These are phyloP conservation scores for Ceratocystis alfenasii DNA, from an alignment of 2,329 filamentous ascomycete genomes.

Conservation along the genomic window DNA sequence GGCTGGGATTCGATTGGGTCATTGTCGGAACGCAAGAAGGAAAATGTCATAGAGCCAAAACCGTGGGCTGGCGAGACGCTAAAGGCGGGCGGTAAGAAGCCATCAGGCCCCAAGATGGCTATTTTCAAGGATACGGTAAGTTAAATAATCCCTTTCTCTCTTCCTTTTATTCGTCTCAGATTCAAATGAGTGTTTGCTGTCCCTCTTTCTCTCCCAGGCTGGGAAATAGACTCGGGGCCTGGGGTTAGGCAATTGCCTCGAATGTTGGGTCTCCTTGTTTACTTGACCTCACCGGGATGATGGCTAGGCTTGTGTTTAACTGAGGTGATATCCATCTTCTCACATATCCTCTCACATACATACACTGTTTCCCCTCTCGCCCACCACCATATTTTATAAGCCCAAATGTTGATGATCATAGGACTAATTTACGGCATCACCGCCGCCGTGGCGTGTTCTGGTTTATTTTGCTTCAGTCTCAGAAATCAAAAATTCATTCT, in stretches of 20 bases:
- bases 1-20: conserved; percentile 92
- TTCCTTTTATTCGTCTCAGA: background rate
- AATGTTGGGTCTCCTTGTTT: background rate
- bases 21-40: conserved; percentile 79
- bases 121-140: conserved; percentile 96
- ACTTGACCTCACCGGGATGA: background rate
- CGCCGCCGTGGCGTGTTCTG: conserved; percentile 25
- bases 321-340: background rate
- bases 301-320: background rate
- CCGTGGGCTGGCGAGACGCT: conserved; percentile 89
- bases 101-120: conserved; percentile 62
- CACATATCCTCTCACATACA: too few species aligned
- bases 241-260: conserved; percentile 25
- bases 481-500: conserved; percentile 32
- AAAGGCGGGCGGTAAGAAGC: conserved; percentile 74
- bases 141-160: conserved; percentile 27
- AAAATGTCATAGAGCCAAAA: conserved; percentile 74
- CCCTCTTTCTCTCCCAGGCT: conserved; percentile 21
- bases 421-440: conserved; percentile 67
- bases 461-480: conserved; percentile 41
- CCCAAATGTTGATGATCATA: conserved; percentile 76
- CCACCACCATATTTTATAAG: conserved; percentile 28
- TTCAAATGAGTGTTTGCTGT: background rate
- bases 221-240: background rate
- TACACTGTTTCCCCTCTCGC: background rate